Base-by-base conservation (phyloP, 2,329 filamentous ascomycete species). In the Helminthosporium solani region DNA sequence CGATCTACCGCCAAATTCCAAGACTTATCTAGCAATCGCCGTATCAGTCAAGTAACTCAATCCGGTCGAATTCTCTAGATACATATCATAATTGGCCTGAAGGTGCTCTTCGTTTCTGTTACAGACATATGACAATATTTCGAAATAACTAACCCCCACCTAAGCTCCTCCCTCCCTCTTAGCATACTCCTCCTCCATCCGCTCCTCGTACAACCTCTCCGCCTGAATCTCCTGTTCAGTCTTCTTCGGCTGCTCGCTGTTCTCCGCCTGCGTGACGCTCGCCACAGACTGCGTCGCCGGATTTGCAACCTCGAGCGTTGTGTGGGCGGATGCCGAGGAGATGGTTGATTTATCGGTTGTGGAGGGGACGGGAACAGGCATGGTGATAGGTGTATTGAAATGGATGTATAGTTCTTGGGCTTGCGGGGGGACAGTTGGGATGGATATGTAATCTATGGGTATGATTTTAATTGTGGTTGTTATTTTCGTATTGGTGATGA, bases 131-230 rank as follows among this genome's bases (percentile, higher is more conserved):
- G n/a, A n/a, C n/a, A n/a, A n/a, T n/a, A n/a, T n/a, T n/a, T n/a
- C n/a, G n/a, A n/a, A n/a, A n/a, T n/a, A n/a, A n/a, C n/a, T n/a
- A n/a, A n/a, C n/a, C n/a, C n/a, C n/a, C 16, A 30, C 15, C 44
- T 59, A 71, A 18, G 67, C 67, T 21, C 67, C 67, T 0, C 68
- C 66, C 54, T 71, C 67, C 2, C 67, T 41, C 58, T 71, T 71
- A 6, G 67, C 67, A 51, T 70, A 71, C 47, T 71, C 68, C 52
- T 70, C 68, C 55, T 71, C 67, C 23, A 71, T 70, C 7, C 64
- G 51, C 55, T 70, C 67, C 42, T 70, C 62, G 28, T 71, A 70
- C 42, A 66, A 21, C 28, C 55, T 53, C 42, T 70, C 68, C 1
- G 66, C 64, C 40, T 66, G 63, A 12, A 58, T 50, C 50, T 70